phyloP scores from a whole-genome alignment of 2,329 filamentous ascomycete genomes.

The Mycosphaerelloides madeirae region DNA sequence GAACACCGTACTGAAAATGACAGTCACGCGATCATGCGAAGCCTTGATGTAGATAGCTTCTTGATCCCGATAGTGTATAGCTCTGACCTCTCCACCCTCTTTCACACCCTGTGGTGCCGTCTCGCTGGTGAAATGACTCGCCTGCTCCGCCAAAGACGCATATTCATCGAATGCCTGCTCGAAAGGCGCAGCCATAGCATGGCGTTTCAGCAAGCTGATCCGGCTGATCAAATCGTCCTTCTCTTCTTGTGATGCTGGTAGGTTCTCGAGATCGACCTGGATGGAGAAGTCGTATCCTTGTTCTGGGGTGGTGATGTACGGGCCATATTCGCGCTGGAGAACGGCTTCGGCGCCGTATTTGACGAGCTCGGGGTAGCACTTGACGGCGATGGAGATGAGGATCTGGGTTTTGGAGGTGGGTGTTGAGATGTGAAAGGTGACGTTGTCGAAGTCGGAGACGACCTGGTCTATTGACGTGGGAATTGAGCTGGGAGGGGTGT shows the following conservation, averaged over 20 bases:
- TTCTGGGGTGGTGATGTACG: conserved; percentile 83
- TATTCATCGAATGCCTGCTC: conserved; percentile 95
- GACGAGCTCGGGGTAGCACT: conserved; percentile 89
- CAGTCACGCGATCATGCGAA: conserved; percentile 92
- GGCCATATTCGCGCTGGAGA: conserved; percentile 88
- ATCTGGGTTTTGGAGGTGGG: conserved; percentile 92
- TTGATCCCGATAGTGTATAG: conserved; percentile 97
- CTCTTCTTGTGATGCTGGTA: conserved; percentile 79
- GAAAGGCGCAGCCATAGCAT: conserved; percentile 97
- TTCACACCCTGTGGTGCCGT: conserved; percentile 84
- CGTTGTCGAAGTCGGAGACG: conserved; percentile 97
- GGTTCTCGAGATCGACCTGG: conserved; percentile 77
- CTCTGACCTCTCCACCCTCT: conserved; percentile 89
- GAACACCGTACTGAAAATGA: conserved; percentile 98
- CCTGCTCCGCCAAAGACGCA: conserved; percentile 77
- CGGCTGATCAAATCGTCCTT: conserved; percentile 81
- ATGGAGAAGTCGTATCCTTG: conserved; percentile 95
- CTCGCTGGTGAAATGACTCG: conserved; percentile 87
- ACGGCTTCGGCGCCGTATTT: conserved; percentile 90
- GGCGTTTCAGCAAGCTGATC: conserved; percentile 89
- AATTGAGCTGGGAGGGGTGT: conserved; percentile 59
- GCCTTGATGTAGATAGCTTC: conserved; percentile 99
- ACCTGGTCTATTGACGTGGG: conserved; percentile 93
- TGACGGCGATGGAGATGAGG: conserved; percentile 86
- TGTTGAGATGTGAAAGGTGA: conserved; percentile 97